These are phyloP conservation scores for Falciphora oryzae DNA, from an alignment of 2,329 filamentous ascomycete genomes.

Conservation along the genomic window DNA sequence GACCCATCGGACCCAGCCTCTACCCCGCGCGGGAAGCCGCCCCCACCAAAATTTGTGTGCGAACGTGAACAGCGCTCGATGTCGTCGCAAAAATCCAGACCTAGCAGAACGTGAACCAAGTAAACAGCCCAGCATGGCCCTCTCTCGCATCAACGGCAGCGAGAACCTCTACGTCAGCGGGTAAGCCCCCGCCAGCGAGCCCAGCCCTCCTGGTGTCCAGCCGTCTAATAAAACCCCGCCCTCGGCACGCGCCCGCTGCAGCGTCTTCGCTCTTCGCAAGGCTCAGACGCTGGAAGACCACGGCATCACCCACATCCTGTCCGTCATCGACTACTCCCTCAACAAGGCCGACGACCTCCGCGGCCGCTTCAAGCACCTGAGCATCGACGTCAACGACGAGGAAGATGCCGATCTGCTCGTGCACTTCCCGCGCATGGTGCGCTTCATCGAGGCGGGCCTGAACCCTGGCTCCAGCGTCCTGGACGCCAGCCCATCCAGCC, in stretches of 20 bases:
- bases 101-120: neutral
- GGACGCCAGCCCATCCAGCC: neutral
- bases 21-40: neutral
- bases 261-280: slow-evolving; percentile 72
- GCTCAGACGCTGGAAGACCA: slow-evolving; percentile 63
- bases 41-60: neutral
- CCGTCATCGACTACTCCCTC: slow-evolving; percentile 53
- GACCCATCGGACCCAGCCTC: too few species aligned
- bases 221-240: too few species aligned
- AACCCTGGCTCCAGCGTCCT: slow-evolving; percentile 15
- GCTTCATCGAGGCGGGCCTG: slow-evolving; percentile 77
- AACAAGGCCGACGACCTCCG: slow-evolving; percentile 30
- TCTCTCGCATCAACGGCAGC: slow-evolving; percentile 63
- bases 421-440: slow-evolving; percentile 70
- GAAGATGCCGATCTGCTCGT: slow-evolving; percentile 82
- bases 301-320: slow-evolving; percentile 87
- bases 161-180: slow-evolving; percentile 74
- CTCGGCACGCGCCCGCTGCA: slow-evolving; percentile 29
- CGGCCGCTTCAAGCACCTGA: slow-evolving; percentile 61
- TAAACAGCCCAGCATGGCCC: slow-evolving; percentile 40
- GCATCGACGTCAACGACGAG: slow-evolving; percentile 84
- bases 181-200: slow-evolving; percentile 42
- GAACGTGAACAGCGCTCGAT: neutral
- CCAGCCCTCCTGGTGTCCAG: neutral
- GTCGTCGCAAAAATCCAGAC: neutral